Evolutionary conservation across 768 basidiomycete species (phyloP).

Genomic region (Amanita rubescens): DNA sequence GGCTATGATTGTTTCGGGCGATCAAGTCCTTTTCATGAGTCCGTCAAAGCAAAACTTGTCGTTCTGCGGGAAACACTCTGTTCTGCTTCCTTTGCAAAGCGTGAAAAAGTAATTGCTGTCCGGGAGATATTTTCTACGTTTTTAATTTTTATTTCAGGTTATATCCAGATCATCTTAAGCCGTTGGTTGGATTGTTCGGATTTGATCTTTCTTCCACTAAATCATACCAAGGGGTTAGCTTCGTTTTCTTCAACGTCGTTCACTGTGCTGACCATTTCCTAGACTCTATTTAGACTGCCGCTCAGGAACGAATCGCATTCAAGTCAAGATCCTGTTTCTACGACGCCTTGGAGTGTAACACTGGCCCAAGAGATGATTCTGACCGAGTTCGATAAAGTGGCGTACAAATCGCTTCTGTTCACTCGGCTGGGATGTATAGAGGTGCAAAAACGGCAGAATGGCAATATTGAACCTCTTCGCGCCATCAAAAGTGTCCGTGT

Average conservation of each 20-base stretch:
- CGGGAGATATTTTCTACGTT: not conserved
- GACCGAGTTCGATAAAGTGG: constrained; percentile 21
- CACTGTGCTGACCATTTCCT: not conserved
- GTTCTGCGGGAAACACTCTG: constrained; percentile 21
- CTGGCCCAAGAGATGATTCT: constrained; percentile 21
- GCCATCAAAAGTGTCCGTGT: constrained; percentile 16
- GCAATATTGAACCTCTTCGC: constrained; percentile 14
- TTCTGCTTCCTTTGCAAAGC: constrained; percentile 23
- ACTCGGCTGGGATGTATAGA: constrained; percentile 26
- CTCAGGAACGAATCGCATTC: constrained; percentile 25
- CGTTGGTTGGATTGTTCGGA: constrained; percentile 32
- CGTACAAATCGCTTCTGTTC: constrained; percentile 34
- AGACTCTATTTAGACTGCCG: constrained; percentile 45
- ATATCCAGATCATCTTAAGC: constrained; percentile 34
- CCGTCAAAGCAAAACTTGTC: constrained; percentile 38
- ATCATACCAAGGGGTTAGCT: constrained; percentile 34
- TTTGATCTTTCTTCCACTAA: constrained; percentile 23
- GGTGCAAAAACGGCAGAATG: constrained; percentile 16
- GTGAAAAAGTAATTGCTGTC: constrained; percentile 25
- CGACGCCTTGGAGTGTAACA: constrained; percentile 15
- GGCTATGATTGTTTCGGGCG: constrained; percentile 26
- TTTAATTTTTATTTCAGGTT: constrained; percentile 19
- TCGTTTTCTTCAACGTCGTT: not conserved
- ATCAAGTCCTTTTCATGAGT: constrained; percentile 32
- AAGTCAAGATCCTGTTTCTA: constrained; percentile 16